Percentiles rank a stretch among this genome's conserved stretches.
phyloP scores from a whole-genome alignment of 2,329 filamentous ascomycete genomes.

The Piedraia hortae region DNA sequence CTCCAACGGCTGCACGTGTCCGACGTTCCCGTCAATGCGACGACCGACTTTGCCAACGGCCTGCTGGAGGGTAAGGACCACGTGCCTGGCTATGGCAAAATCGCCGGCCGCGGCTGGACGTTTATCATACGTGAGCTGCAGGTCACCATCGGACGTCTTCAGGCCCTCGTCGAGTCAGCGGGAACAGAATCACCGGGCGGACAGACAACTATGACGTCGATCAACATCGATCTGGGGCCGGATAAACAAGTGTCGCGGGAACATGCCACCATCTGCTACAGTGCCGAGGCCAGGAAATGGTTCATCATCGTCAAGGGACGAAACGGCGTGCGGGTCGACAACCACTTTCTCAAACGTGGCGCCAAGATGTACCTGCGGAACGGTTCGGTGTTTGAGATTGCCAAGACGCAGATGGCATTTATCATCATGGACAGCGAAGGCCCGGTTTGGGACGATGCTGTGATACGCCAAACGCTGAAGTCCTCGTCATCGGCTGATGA shows the following conservation, averaged over 20 bases:
- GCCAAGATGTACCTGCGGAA: constrained; percentile 41
- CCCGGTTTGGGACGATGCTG: constrained; percentile 25
- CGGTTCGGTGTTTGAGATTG: constrained; percentile 76
- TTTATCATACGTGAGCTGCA: constrained; percentile 54
- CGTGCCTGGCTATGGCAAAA: constrained; percentile 46
- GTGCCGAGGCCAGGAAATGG: constrained; percentile 32
- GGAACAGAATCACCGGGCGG: too few species aligned
- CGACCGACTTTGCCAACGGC: constrained; percentile 27
- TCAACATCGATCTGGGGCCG: constrained; percentile 59
- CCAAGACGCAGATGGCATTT: constrained; percentile 94
- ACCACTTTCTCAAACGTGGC: constrained; percentile 38
- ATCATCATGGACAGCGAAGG: constrained; percentile 54
- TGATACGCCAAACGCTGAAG: constrained; percentile 13
- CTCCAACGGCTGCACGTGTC: constrained; percentile 18
- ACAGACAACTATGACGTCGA: constrained; percentile 13
- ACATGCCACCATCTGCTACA: constrained; percentile 23
- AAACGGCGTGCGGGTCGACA: constrained; percentile 72
- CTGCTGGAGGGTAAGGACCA: constrained; percentile 19
- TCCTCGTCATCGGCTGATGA: constrained; percentile 18
- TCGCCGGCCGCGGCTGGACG: constrained; percentile 58
- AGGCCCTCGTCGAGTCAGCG: too few species aligned
- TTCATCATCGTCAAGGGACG: constrained; percentile 66
- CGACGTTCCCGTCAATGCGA: constrained; percentile 25
- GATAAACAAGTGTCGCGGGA: constrained; percentile 23
- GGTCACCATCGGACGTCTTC: constrained; percentile 51